Evolutionary conservation across 352 stramenopile species (phyloP).

Genomic region (Aphanomyces cochlioides): DNA sequence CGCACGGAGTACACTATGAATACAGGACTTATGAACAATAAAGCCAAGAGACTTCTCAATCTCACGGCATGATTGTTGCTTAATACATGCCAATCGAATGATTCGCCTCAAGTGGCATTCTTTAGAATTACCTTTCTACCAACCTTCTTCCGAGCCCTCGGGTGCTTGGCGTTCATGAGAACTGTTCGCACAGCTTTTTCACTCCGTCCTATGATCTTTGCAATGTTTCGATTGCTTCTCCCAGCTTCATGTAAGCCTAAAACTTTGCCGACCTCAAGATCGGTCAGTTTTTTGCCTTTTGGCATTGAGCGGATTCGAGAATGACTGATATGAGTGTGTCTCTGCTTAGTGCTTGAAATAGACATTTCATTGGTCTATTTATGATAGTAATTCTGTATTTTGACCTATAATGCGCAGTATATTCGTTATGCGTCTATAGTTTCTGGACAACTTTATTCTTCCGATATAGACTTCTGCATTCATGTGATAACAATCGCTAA

Average conservation of each 20-base stretch:
- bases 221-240: conserved; percentile 3
- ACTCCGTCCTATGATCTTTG: background rate
- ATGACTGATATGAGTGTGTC: too few relatives aligned
- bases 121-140: background rate
- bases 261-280: background rate
- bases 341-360: too few relatives aligned
- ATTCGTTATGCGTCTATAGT: too few relatives aligned
- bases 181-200: background rate
- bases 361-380: too few relatives aligned
- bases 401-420: too few relatives aligned
- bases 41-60: background rate
- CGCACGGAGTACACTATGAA: background rate
- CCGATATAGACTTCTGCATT: too few relatives aligned
- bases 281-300: background rate
- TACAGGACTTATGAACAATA: background rate
- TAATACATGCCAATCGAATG: background rate
- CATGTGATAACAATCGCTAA: too few relatives aligned
- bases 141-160: background rate
- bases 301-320: background rate
- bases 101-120: background rate
- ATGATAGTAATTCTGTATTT: too few relatives aligned
- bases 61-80: background rate
- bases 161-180: background rate
- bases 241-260: background rate
- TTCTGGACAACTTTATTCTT: too few relatives aligned